These are phyloP conservation scores for Calonectria henricotiae DNA, from an alignment of 2,329 filamentous ascomycete species.

Conservation along the genomic window DNA sequence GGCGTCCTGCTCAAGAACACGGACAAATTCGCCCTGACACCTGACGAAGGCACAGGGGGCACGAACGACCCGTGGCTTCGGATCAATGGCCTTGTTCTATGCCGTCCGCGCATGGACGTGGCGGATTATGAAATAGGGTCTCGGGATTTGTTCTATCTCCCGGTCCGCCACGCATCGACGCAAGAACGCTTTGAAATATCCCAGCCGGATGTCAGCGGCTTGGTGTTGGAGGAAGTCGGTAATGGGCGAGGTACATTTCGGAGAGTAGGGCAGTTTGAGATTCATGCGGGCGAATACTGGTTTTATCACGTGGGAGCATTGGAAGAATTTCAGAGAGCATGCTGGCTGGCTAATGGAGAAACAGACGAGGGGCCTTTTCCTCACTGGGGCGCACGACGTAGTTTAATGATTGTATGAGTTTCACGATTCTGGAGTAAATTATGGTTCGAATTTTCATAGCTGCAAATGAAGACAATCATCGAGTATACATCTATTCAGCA, in stretches of 20 bases:
- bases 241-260: not conserved
- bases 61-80: constrained; percentile 1
- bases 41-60: constrained; percentile 4
- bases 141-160: constrained; percentile 3
- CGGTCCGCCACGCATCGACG: not conserved
- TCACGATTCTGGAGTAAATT: not conserved
- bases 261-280: constrained; percentile 17
- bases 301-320: constrained; percentile 2
- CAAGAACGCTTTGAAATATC: not conserved
- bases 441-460: too few relatives aligned
- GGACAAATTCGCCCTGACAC: not conserved
- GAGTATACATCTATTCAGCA: too few relatives aligned
- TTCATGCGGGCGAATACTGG: constrained; percentile 7
- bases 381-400: not conserved
- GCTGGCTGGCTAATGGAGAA: not conserved
- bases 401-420: constrained; percentile 16
- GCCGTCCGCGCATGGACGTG: not conserved
- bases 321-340: not conserved
- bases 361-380: not conserved
- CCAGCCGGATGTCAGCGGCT: constrained; percentile 6
- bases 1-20: not conserved
- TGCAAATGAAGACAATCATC: too few relatives aligned
- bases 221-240: constrained; percentile 9
- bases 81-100: not conserved
- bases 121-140: not conserved